Evolutionary conservation across 2,329 filamentous ascomycete species (phyloP), one percentile per base, ranked within the genome.

Genomic region (Paecilomyces niveus): DNA sequence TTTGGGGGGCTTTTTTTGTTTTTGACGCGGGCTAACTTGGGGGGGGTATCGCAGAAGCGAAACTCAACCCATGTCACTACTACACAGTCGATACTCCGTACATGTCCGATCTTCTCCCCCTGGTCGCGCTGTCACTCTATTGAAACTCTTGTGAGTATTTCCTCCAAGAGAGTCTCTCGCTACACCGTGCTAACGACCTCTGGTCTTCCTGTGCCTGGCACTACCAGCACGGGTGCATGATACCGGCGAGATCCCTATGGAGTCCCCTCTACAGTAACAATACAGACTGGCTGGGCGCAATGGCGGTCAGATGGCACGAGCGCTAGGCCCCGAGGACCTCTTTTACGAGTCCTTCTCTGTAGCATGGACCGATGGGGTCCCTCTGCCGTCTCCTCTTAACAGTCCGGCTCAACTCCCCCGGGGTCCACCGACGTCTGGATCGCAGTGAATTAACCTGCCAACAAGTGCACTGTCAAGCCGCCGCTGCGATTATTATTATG

Each of bases 241-340:
- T 45, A 21, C 39, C 39, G 9, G n/a, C 39, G 3, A 45, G 39
- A 45, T 45, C n/a, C 13, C 39, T 45, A 52, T 52, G 50, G 50
- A 52, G 50, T 24, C 50, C 50, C 7, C n/a, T 22, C 21, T 6
- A 52, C 50, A 15, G 21, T 52, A 13, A 29, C 22, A 52, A 52
- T 29, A 18, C 22, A 24, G 22, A 15, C 21, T 29, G 50, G 50
- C n/a, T 21, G 50, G 50, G 21, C 22, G 22, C 22, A 29, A 24
- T 52, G 50, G 50, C 50, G 50, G 50, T 52, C 50, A 52, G 21
- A 52, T 52, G 50, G 22, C 50, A 52, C 50, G 50, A 52, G 50
- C 50, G 50, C 50, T 52, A 29, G 50, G 50, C 21, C 11, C 50
- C 11, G 9, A 13, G 50, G 50, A n/a, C 24, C n/a, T 18, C 18